Evolutionary conservation across 2,329 filamentous ascomycete genomes (phyloP).

Genomic region (Diplodia scrobiculata): DNA sequence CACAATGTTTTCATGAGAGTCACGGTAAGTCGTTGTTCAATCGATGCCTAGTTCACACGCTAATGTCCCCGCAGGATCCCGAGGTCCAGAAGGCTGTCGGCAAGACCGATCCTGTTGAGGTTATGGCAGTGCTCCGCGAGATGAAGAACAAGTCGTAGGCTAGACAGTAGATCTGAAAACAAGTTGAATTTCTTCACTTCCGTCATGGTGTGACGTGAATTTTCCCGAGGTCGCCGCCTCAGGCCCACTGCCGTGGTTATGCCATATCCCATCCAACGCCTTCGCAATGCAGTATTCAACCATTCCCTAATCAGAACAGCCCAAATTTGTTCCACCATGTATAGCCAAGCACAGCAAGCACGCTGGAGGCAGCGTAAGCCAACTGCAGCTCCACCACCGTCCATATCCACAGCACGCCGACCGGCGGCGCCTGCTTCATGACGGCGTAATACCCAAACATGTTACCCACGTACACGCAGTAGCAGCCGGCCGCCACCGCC

Average conservation of each 20-base stretch:
- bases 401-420: slow-evolving; percentile 93
- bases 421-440: slow-evolving; percentile 86
- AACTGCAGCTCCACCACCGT: slow-evolving; percentile 83
- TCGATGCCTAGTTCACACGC: background rate
- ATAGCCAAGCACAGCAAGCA: slow-evolving; percentile 55
- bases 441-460: slow-evolving; percentile 77
- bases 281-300: background rate
- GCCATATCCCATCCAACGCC: background rate
- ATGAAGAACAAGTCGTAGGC: slow-evolving; percentile 69
- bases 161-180: background rate
- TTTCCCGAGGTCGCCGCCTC: background rate
- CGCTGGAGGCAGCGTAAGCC: slow-evolving; percentile 61
- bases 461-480: slow-evolving; percentile 81
- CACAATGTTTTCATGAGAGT: slow-evolving; percentile 98
- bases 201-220: background rate
- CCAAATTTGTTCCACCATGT: slow-evolving; percentile 59
- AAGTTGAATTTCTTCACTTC: background rate
- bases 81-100: slow-evolving; percentile 81
- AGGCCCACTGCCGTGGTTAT: background rate
- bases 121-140: slow-evolving; percentile 83
- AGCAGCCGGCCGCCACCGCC: slow-evolving; percentile 68
- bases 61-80: slow-evolving; percentile 62
- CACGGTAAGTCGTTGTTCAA: slow-evolving; percentile 32
- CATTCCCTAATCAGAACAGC: slow-evolving; percentile 41
- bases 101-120: slow-evolving; percentile 74